Conservation (phyloP, 2,329 filamentous ascomycete genomes). For the Fusarium liriodendri region DNA sequence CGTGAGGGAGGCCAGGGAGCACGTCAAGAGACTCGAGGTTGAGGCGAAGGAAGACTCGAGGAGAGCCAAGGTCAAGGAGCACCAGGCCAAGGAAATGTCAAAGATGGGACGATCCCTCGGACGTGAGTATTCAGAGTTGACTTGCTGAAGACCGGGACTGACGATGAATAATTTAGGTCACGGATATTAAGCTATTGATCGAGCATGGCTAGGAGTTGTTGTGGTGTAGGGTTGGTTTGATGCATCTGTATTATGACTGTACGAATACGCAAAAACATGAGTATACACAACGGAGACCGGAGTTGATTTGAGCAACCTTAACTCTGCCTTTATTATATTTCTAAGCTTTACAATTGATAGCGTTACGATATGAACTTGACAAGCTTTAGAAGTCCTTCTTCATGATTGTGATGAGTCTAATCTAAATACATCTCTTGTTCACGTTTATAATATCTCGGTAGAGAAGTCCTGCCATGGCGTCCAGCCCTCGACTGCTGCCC, state of each 20-base stretch:
- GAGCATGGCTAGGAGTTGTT: not conserved
- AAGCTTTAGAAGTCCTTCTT: not conserved
- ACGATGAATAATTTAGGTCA: conserved; percentile 7
- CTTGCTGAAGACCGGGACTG: not conserved
- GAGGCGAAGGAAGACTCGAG: conserved; percentile 75
- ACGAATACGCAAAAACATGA: conserved; percentile 14
- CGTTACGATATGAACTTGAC: not conserved
- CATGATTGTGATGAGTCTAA: not conserved
- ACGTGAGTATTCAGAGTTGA: conserved; percentile 59
- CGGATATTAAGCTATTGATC: conserved; percentile 2
- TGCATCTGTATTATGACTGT: conserved; percentile 16
- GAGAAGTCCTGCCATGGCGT: not conserved
- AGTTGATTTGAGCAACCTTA: not conserved
- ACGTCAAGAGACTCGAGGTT: conserved; percentile 71
- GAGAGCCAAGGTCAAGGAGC: conserved; percentile 75
- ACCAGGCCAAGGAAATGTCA: conserved; percentile 71
- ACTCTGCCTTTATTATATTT: not conserved
- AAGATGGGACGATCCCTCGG: conserved; percentile 78
- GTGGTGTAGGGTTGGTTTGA: conserved; percentile 1
- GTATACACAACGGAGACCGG: conserved; percentile 1
- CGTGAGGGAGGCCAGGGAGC: conserved; percentile 71
- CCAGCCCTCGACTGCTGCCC: not conserved
- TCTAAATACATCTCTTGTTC: not conserved
- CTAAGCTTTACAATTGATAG: not conserved
- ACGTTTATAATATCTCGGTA: not conserved